Evolutionary conservation across 805 yeast genomes (phyloP), one percentile per base, ranked within the genome.

Genomic region (Candida caryicola): DNA sequence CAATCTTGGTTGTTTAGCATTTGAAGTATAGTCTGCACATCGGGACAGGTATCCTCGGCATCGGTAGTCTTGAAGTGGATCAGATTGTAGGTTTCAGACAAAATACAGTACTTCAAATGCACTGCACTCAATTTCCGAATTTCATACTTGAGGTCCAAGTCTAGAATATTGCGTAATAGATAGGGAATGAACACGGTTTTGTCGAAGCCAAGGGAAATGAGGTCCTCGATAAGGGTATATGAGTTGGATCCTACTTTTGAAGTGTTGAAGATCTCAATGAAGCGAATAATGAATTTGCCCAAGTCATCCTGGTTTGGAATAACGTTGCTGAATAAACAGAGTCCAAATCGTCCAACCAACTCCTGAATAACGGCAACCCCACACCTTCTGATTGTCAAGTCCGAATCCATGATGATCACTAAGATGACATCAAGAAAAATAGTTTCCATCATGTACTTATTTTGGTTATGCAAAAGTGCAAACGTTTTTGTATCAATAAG

Each of bases 361-460:
- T 90, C 98, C 54, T 90, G 97, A 5, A 90, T 51, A 0, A 93
- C 91, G 1, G 97, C 96, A 4, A 87, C 69, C 1, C 90, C 82
- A 13, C 96, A 90, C 40, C 95, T 68, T 39, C 96, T 69, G 4
- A 89, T 76, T 41, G 81, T 71, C 14, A 87, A 64, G 38, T 89
- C 96, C 16, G 70, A 63, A 54, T 90, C 98, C 52, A 82, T 82
- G 34, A 86, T 69, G 6, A 82, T 62, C 1, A 78, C 70, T 8
- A 70, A 55, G 2, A 85, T 50, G 17, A 86, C 55, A 46, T 71
- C 68, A 14, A 41, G 50, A 27, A 57, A 60, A 5, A 51, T 41
- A 2, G 34, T 37, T 7, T 45, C 46, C 40, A 62, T 40, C 49
- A 57, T 52, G 2, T 12, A 44, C 32, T 8, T 17, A 16, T 29